A percentile compares a stretch with the other conserved stretches of the same genome.
phyloP scores from a whole-genome alignment of 352 stramenopile genomes.

The Phytophthora tubulina region DNA sequence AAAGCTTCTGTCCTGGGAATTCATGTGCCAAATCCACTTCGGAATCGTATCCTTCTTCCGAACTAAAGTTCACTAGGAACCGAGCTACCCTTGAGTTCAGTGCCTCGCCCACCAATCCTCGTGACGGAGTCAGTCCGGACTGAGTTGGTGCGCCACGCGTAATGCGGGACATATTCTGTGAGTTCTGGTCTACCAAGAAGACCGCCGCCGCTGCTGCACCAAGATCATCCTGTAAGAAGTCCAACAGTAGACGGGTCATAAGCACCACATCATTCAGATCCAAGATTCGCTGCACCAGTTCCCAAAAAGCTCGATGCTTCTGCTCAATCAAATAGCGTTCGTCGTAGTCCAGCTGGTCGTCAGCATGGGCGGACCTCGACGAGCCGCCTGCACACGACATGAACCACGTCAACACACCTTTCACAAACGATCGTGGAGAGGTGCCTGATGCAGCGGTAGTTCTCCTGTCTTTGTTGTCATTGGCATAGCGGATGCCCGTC shows the following conservation, averaged over 20 bases:
- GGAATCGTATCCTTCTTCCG: slow-evolving; percentile 61
- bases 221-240: slow-evolving; percentile 71
- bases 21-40: slow-evolving; percentile 75
- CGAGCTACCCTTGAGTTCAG: slow-evolving; percentile 45
- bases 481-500: slow-evolving; percentile 5
- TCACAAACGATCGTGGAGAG: slow-evolving; percentile 17
- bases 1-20: slow-evolving; percentile 67
- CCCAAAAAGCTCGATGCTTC: slow-evolving; percentile 82
- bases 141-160: slow-evolving; percentile 55
- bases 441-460: not conserved
- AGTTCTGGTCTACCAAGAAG: slow-evolving; percentile 82
- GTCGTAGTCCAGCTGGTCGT: slow-evolving; percentile 35
- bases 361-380: not conserved
- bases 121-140: slow-evolving; percentile 57
- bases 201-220: slow-evolving; percentile 62
- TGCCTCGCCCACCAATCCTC: slow-evolving; percentile 65
- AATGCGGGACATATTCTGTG: slow-evolving; percentile 82
- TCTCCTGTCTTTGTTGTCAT: slow-evolving; percentile 7
- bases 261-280: slow-evolving; percentile 76
- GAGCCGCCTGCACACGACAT: slow-evolving; percentile 20
- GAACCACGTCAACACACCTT: slow-evolving; percentile 26
- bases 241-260: slow-evolving; percentile 77
- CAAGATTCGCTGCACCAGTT: slow-evolving; percentile 76
- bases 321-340: slow-evolving; percentile 58
- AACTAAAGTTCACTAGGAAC: slow-evolving; percentile 57